Conservation (phyloP, 768 basidiomycete genomes). For the Phylloporus arenicola region DNA sequence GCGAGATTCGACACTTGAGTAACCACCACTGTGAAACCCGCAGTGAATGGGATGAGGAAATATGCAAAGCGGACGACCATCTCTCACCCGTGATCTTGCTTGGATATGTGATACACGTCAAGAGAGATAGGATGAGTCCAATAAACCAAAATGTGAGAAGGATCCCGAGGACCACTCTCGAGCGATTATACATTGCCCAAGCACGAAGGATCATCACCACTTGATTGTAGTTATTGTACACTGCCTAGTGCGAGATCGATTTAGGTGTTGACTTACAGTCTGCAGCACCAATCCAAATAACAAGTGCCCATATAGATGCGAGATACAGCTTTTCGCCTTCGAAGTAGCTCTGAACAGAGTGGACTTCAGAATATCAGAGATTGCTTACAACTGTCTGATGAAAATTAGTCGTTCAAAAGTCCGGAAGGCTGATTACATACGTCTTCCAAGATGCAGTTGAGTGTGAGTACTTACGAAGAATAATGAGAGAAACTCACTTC, state of each 20-base stretch:
- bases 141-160: background rate
- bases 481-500: background rate
- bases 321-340: background rate
- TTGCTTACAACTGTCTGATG: constrained; percentile 3
- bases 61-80: background rate
- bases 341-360: background rate
- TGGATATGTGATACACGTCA: constrained; percentile 1
- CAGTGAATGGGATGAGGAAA: background rate
- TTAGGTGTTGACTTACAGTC: background rate
- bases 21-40: background rate
- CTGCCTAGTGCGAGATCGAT: background rate
- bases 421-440: background rate
- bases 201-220: constrained; percentile 9
- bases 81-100: background rate
- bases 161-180: background rate
- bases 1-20: background rate
- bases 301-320: background rate
- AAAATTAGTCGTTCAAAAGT: background rate
- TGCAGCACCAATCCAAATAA: background rate
- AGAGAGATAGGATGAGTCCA: background rate
- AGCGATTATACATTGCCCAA: constrained; percentile 10
- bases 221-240: background rate
- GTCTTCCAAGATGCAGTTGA: background rate
- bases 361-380: background rate
- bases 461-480: background rate